A percentile compares a stretch with the other conserved stretches of the same genome.
These are phyloP conservation scores for Colletotrichum agaves DNA, from an alignment of 2,329 filamentous ascomycete species.

Conservation along the genomic window DNA sequence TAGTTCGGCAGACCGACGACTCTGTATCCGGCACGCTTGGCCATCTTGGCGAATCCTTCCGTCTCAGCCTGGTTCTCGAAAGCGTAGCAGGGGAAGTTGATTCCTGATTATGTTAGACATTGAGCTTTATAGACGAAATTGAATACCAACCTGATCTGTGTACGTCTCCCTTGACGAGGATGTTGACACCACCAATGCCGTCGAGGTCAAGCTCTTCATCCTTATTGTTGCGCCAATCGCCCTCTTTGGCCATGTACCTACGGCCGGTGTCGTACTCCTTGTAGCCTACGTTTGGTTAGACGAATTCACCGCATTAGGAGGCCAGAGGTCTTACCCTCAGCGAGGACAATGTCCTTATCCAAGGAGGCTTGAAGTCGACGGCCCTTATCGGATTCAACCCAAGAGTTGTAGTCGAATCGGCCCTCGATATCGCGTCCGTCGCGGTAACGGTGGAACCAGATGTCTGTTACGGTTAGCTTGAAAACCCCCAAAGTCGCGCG, in stretches of 20 bases:
- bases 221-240: conserved; percentile 91
- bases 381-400: conserved; percentile 91
- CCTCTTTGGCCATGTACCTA: conserved; percentile 89
- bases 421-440: conserved; percentile 90
- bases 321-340: conserved; percentile 74
- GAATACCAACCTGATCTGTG: conserved; percentile 82
- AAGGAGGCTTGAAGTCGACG: conserved; percentile 78
- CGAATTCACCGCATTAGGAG: neutral
- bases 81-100: conserved; percentile 96
- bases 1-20: conserved; percentile 96
- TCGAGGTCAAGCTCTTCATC: conserved; percentile 93
- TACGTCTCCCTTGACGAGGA: conserved; percentile 96
- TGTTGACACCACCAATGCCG: conserved; percentile 96
- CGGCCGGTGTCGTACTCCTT: conserved; percentile 92
- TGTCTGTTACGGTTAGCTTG: conserved; percentile 65
- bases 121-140: neutral
- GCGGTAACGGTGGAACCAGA: conserved; percentile 95
- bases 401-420: conserved; percentile 99
- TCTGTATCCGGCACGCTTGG: conserved; percentile 91
- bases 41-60: conserved; percentile 99
- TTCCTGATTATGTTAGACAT: conserved; percentile 64
- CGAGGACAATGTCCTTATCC: conserved; percentile 83
- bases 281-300: conserved; percentile 73
- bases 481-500: conserved; percentile 22
- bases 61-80: conserved; percentile 99